These are phyloP conservation scores for Oligophagozyma castellii DNA, from an alignment of 1,139 yeast species.

Conservation along the genomic window DNA sequence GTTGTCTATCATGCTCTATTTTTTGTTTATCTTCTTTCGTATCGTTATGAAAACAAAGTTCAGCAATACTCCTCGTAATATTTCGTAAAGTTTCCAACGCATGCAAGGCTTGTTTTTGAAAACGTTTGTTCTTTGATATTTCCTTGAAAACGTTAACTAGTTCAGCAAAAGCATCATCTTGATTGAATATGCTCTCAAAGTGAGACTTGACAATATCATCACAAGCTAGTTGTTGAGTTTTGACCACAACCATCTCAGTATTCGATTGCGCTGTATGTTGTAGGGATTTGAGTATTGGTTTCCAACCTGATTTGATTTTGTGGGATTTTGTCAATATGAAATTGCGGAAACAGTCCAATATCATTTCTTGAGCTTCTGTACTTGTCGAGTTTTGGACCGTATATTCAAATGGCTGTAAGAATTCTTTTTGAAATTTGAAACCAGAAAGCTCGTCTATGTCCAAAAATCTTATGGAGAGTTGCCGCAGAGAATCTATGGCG, in stretches of 20 bases:
- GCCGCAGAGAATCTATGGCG: conserved; percentile 89
- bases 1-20: conserved; percentile 34
- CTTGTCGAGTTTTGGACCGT: conserved; percentile 56
- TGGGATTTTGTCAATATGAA: conserved; percentile 68
- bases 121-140: conserved; percentile 71
- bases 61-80: conserved; percentile 48
- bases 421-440: conserved; percentile 91
- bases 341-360: conserved; percentile 76
- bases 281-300: conserved; percentile 69
- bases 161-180: conserved; percentile 58
- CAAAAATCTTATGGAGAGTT: conserved; percentile 80
- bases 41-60: conserved; percentile 27
- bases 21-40: conserved; percentile 34
- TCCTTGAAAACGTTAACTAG: conserved; percentile 67
- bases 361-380: conserved; percentile 73
- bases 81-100: conserved; percentile 64
- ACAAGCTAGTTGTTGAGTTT: conserved; percentile 50
- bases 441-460: conserved; percentile 90
- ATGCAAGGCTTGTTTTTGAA: conserved; percentile 68
- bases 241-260: conserved; percentile 43
- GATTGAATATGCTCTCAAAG: conserved; percentile 49
- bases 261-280: conserved; percentile 25
- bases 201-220: conserved; percentile 45
- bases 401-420: conserved; percentile 80
- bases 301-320: conserved; percentile 89